Percentiles rank a stretch among this genome's conserved stretches.
Evolutionary conservation across 208 protist species (phyloP).

Genomic region (Crithidia sp.): DNA sequence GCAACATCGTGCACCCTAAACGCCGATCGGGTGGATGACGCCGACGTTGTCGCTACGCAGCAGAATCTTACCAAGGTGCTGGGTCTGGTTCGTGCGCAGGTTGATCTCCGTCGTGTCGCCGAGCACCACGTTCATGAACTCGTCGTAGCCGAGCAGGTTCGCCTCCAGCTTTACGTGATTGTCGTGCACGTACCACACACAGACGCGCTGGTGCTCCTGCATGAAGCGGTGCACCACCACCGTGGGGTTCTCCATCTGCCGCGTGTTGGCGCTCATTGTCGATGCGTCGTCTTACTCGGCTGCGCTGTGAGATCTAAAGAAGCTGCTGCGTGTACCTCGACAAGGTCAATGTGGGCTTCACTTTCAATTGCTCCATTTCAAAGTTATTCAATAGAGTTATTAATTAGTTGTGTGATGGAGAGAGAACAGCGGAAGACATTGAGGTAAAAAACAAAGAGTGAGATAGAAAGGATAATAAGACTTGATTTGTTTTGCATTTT

Average conservation of each 20-base stretch:
- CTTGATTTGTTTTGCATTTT: too few relatives aligned
- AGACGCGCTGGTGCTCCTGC: conserved; percentile 77
- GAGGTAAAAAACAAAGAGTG: too few relatives aligned
- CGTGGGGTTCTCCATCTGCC: conserved; percentile 86
- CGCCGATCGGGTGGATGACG: conserved; percentile 88
- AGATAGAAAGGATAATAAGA: too few relatives aligned
- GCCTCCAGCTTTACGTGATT: conserved; percentile 82
- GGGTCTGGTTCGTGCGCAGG: conserved; percentile 65
- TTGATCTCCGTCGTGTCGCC: conserved; percentile 89
- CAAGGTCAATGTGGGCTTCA: too few relatives aligned
- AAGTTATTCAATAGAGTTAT: too few relatives aligned
- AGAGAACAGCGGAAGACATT: too few relatives aligned
- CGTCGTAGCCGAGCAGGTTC: conserved; percentile 89
- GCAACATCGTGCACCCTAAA: conserved; percentile 30
- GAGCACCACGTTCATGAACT: conserved; percentile 95
- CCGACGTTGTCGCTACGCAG: conserved; percentile 94
- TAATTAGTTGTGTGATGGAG: too few relatives aligned
- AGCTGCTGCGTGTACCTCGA: too few relatives aligned
- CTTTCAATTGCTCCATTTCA: too few relatives aligned
- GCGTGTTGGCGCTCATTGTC: conserved; percentile 49
- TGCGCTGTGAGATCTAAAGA: too few relatives aligned
- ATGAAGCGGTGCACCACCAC: conserved; percentile 78
- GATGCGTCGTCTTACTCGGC: not conserved
- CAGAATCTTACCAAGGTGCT: conserved; percentile 85
- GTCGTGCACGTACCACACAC: conserved; percentile 89